Conservation (phyloP, 768 basidiomycete species). For the Pholiota microspora region DNA sequence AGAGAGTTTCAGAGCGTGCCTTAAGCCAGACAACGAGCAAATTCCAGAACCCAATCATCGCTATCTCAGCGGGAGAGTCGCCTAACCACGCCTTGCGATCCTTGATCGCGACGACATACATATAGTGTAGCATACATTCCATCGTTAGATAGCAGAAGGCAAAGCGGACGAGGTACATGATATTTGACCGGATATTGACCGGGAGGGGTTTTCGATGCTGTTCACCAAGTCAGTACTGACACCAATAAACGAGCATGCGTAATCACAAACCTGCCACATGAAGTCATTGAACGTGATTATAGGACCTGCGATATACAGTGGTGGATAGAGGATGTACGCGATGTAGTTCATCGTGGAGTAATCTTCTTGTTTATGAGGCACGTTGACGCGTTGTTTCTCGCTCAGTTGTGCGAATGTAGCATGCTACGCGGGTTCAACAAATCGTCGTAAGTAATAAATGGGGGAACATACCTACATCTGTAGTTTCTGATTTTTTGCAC, state of each 20-base stretch:
- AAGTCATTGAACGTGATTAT: conserved; percentile 97
- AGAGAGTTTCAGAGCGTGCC: conserved; percentile 29
- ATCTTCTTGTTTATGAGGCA: conserved; percentile 50
- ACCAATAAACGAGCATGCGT: not conserved
- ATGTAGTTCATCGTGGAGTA: conserved; percentile 77
- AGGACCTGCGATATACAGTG: conserved; percentile 94
- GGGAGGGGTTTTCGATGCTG: conserved; percentile 62
- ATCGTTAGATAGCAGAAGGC: conserved; percentile 71
- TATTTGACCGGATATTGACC: conserved; percentile 36
- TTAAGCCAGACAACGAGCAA: conserved; percentile 95
- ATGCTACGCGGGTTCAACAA: conserved; percentile 6
- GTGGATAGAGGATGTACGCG: conserved; percentile 87
- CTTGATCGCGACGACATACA: conserved; percentile 97
- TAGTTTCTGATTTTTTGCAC: conserved; percentile 33
- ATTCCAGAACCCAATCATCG: conserved; percentile 97
- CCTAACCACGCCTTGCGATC: conserved; percentile 81
- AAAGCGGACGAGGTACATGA: conserved; percentile 72
- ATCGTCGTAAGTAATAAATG: not conserved
- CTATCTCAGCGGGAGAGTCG: conserved; percentile 74
- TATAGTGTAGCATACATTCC: conserved; percentile 90
- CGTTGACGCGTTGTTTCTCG: conserved; percentile 60
- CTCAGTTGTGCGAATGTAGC: conserved; percentile 26
- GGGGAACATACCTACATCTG: conserved; percentile 39
- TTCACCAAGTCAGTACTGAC: not conserved
- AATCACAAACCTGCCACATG: conserved; percentile 75